Base-by-base conservation (phyloP, 805 yeast genomes). In the Saturnispora besseyi region DNA sequence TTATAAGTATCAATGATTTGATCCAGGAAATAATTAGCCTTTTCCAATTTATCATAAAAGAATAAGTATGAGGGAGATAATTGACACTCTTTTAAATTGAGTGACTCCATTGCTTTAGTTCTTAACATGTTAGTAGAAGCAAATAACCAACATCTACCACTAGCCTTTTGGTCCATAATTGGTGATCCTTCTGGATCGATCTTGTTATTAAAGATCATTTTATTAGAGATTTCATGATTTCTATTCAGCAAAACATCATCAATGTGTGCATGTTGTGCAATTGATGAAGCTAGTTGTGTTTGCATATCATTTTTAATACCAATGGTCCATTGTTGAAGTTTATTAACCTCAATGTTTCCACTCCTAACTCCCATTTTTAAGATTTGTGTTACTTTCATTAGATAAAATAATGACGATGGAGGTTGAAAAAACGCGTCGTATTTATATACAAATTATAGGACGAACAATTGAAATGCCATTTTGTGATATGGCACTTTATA, bases 131-230 rank as follows among this genome's bases (percentile, higher is more conserved):
- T 87, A 48, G 87, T 78, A 1, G 91, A 77, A 10, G 96, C 96
- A 65, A 87, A 87, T 53, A 87, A 74, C 96, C 96, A 87, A 67
- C 96, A 87, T 59, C 95, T 71, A 30, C 96, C 96, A 22, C 87
- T 78, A 10, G 78, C 64, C 58, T 77, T 76, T 70, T 87, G 96
- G 66, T 83, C 81, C 49, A 84, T 81, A 15, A 84, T 74, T 26
- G 90, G 89, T 1, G 77, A 59, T 3, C 82, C 84, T 57, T 78
- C 81, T 4, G 68, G 66, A 41, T 69, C 69, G 33, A 77, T 70
- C 48, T 63, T 65, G 51, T 65, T 57, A 60, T 69, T 71, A 69
- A 74, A 77, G 7, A 70, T 66, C 32, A 71, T 65, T 31, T 62
- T 54, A 37, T 60, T 59, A n/a, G 60, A 59, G 22, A 64, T 56